Evolutionary conservation across 176 grass and related monocot species (phyloP).

Genomic region (Carex pumila): DNA sequence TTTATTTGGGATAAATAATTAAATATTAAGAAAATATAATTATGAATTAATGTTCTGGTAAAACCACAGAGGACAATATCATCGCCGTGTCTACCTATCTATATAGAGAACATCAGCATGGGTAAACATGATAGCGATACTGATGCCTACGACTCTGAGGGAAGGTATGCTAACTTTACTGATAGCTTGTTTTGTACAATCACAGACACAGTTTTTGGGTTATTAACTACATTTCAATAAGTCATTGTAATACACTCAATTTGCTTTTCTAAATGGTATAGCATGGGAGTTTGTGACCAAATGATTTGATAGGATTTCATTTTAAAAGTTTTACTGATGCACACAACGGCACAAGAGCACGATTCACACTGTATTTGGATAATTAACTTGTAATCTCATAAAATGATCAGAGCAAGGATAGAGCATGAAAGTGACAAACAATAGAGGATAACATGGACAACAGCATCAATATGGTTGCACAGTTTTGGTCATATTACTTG

Average conservation of each 20-base stretch:
- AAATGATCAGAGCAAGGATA: too few relatives aligned
- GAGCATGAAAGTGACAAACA: too few relatives aligned
- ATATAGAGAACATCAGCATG: conserved; percentile 63
- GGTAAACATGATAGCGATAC: conserved; percentile 71
- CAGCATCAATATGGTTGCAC: too few relatives aligned
- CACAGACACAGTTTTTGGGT: too few relatives aligned
- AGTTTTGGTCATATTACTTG: too few relatives aligned
- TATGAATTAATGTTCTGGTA: neutral
- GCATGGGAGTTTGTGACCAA: neutral
- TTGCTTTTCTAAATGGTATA: neutral
- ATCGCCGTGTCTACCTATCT: conserved; percentile 36
- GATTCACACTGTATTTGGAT: neutral
- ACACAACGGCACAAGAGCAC: too few relatives aligned
- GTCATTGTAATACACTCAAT: neutral
- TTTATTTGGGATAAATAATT: neutral
- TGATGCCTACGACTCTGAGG: conserved; percentile 48
- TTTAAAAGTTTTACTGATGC: neutral
- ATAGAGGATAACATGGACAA: too few relatives aligned
- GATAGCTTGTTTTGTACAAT: neutral
- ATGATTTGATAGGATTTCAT: neutral
- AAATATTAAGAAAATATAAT: neutral
- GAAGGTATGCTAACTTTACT: conserved; percentile 33
- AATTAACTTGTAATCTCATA: neutral
- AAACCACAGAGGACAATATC: conserved; percentile 35
- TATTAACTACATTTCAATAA: too few relatives aligned